Evolutionary conservation across 768 basidiomycete species (phyloP).

Genomic region (Auriscalpium vulgare): DNA sequence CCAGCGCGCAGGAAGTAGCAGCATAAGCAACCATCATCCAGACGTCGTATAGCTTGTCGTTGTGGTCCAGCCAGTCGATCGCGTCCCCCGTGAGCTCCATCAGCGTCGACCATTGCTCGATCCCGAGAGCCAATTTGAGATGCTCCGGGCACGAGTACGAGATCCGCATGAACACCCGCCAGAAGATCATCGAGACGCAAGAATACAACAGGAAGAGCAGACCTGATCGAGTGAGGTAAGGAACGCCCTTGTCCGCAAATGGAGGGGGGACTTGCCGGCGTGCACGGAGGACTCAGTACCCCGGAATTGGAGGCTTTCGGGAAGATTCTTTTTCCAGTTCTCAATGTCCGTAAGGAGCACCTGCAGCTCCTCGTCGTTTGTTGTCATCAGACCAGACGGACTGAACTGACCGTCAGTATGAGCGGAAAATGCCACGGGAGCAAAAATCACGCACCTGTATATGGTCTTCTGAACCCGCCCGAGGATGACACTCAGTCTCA

Average conservation of each 20-base stretch:
- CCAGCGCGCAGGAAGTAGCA: constrained; percentile 80
- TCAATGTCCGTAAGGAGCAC: constrained; percentile 58
- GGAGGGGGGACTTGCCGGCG: constrained; percentile 45
- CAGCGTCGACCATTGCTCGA: constrained; percentile 73
- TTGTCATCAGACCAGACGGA: constrained; percentile 80
- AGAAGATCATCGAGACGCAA: constrained; percentile 93
- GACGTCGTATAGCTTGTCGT: constrained; percentile 78
- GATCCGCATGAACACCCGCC: constrained; percentile 97
- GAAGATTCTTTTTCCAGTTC: constrained; percentile 72
- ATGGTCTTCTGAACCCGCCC: constrained; percentile 90
- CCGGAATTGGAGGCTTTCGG: constrained; percentile 67
- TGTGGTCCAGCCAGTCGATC: constrained; percentile 83
- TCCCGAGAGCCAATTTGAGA: constrained; percentile 75
- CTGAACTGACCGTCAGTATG: constrained; percentile 26
- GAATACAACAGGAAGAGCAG: constrained; percentile 83
- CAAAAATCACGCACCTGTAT: constrained; percentile 54
- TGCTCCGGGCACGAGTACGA: constrained; percentile 88
- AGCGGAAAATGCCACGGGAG: not conserved
- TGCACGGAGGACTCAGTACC: constrained; percentile 59
- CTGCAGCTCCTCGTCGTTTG: constrained; percentile 74
- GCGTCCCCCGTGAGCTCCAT: constrained; percentile 67
- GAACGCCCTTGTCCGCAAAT: not conserved
- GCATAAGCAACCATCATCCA: constrained; percentile 86
- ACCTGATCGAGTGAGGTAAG: constrained; percentile 35
- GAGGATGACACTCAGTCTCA: constrained; percentile 84